Evolutionary conservation across 139 green algal genomes (phyloP).

Genomic region (Ettlia oleoabundans): DNA sequence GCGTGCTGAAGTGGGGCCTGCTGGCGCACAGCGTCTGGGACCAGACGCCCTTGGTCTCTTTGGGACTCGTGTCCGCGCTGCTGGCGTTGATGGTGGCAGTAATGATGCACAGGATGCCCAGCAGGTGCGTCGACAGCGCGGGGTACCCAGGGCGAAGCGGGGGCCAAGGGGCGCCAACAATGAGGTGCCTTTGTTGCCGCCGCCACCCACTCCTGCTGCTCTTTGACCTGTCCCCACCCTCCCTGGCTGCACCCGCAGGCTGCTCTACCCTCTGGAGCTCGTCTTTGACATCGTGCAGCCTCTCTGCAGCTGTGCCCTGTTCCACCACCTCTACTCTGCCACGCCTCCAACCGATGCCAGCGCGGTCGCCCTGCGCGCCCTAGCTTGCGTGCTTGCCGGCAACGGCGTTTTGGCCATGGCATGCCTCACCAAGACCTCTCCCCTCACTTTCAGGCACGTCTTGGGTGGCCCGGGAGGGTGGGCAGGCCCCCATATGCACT

Average conservation of each 20-base stretch:
- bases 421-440: not conserved
- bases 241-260: not conserved
- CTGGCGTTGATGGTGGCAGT: not conserved
- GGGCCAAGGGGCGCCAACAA: not conserved
- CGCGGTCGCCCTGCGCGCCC: not conserved
- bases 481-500: no score
- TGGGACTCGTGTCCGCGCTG: not conserved
- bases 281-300: not conserved
- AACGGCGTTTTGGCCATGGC: constrained; percentile 15
- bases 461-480: no score
- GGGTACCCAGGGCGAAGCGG: no score
- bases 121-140: no score
- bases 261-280: not conserved
- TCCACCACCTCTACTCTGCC: not conserved
- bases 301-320: not conserved
- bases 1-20: not conserved
- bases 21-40: not conserved
- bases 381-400: not conserved
- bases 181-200: no score
- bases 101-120: not conserved
- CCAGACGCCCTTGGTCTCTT: not conserved
- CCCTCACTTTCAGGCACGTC: no score
- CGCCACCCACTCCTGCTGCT: not conserved
- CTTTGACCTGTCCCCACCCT: not conserved
- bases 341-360: no score